These are phyloP conservation scores for Rutstroemia sp. DNA, from an alignment of 2,329 filamentous ascomycete species.

Conservation along the genomic window DNA sequence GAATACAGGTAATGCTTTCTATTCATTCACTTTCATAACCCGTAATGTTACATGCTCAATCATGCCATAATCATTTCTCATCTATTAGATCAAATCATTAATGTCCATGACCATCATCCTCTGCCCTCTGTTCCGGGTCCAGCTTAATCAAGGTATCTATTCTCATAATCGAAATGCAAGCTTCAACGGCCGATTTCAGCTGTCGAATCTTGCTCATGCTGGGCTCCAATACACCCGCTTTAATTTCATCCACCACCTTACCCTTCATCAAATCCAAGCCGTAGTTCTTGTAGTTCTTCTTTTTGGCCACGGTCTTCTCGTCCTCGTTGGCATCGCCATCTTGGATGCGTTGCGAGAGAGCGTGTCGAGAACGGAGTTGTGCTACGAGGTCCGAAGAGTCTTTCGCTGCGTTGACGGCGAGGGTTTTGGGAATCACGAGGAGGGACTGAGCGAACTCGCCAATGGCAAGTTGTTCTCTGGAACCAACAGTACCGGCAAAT, in stretches of 20 bases:
- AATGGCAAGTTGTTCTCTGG: slow-evolving; percentile 94
- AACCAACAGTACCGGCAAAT: slow-evolving; percentile 94
- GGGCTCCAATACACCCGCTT: slow-evolving; percentile 91
- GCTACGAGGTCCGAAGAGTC: slow-evolving; percentile 92
- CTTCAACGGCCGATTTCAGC: slow-evolving; percentile 96
- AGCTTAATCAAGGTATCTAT: slow-evolving; percentile 98
- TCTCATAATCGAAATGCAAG: slow-evolving; percentile 97
- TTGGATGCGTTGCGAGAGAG: slow-evolving; percentile 83
- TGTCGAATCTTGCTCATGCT: slow-evolving; percentile 98
- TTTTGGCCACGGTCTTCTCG: slow-evolving; percentile 82
- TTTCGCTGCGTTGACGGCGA: slow-evolving; percentile 95
- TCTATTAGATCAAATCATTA: slow-evolving; percentile 35
- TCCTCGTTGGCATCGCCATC: slow-evolving; percentile 80
- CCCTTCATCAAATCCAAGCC: slow-evolving; percentile 84
- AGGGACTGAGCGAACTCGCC: slow-evolving; percentile 95
- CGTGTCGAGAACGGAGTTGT: slow-evolving; percentile 89
- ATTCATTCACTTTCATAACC: slow-evolving; percentile 6
- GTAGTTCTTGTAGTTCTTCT: slow-evolving; percentile 99
- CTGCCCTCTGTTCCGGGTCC: slow-evolving; percentile 75
- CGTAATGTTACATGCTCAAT: slow-evolving; percentile 10
- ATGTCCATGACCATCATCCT: slow-evolving; percentile 82
- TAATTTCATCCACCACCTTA: slow-evolving; percentile 86
- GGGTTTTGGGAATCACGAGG: slow-evolving; percentile 89
- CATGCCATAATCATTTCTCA: slow-evolving; percentile 8
- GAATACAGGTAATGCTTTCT: slow-evolving; percentile 6